Evolutionary conservation across 2,329 filamentous ascomycete species (phyloP), one percentile per base, ranked within the genome.

Genomic region (Knufia fluminis): DNA sequence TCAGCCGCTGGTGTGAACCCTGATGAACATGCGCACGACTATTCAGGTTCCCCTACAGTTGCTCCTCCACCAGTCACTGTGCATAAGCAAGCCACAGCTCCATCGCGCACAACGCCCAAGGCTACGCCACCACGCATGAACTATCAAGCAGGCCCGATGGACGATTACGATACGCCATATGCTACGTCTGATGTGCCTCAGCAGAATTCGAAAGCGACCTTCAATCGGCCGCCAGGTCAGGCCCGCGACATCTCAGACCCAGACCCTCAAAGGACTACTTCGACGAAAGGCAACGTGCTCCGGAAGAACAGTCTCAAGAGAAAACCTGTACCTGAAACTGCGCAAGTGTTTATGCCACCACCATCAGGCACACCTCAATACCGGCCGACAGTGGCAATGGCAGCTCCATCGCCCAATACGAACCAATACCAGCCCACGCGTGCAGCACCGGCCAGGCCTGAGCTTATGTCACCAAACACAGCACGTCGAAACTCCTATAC

Each of bases 91-190:
- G 6, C 22, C 3, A 39, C 49, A 2, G 12, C 14, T 14, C 23
- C 35, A 10, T 4, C 44, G 23, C 22, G 16, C 19, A 26, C 20
- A 3, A 39, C 24, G 14, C 26, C 48, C 20, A 44, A 43, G 26
- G 35, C 50, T 20, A 33, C 41, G 20, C 48, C 48, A 19, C 16
- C 41, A 12, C 19, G 12, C 4, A 19, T 46, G 35, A 22, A 20
- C 17, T 23, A 38, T 39, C 35, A 46, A 24, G 35, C 48, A 28
- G 31, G 16, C 14, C 41, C 48, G 23, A 19, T n/a, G n/a, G n/a
- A 14, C 7, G 23, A 14, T 31, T 44, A 57, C 46, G 56, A 59
- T 39, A 39, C 51, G 40, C 52, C 57, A 7, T 56, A 55, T 24
- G 52, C 57, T 35, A 54, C 52, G 1, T 31, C 51, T 17, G 46